Evolutionary conservation across 2,329 filamentous ascomycete species (phyloP).

Genomic region (Aspergillus carbonarius): DNA sequence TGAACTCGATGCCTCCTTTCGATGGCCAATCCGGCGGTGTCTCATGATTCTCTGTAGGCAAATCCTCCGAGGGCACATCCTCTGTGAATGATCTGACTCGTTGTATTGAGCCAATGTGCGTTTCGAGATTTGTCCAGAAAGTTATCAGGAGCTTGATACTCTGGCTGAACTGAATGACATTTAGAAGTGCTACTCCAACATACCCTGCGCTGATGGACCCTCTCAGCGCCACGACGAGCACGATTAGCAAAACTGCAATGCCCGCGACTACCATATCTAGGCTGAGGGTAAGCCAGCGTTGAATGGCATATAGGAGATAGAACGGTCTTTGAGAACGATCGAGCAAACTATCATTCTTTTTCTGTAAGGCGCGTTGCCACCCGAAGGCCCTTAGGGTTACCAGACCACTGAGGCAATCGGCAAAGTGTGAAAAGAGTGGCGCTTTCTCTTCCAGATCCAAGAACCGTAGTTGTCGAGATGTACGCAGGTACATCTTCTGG

Average conservation of each 20-base stretch:
- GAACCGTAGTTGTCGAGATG: constrained; percentile 60
- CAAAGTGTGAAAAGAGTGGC: constrained; percentile 58
- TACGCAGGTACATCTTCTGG: constrained; percentile 60
- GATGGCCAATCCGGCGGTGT: constrained; percentile 46
- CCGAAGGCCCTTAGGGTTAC: constrained; percentile 58
- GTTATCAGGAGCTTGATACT: constrained; percentile 52
- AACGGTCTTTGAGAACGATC: constrained; percentile 58
- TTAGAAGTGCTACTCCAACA: constrained; percentile 55
- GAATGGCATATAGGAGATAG: constrained; percentile 58
- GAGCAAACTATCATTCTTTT: constrained; percentile 50
- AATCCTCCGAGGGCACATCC: constrained; percentile 46
- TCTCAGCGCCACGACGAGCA: constrained; percentile 48
- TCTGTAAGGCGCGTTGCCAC: constrained; percentile 49
- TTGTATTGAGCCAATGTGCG: constrained; percentile 57
- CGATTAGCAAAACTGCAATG: constrained; percentile 51
- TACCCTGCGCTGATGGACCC: constrained; percentile 49
- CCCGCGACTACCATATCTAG: constrained; percentile 52
- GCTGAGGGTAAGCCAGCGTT: constrained; percentile 57
- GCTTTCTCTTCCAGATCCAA: constrained; percentile 63
- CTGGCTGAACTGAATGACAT: constrained; percentile 55
- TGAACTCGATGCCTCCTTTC: constrained; percentile 45
- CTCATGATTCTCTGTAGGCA: constrained; percentile 39
- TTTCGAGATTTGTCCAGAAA: constrained; percentile 60
- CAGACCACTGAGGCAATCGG: constrained; percentile 57
- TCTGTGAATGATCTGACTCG: constrained; percentile 56